Percentiles rank a stretch among this genome's conserved stretches.
Evolutionary conservation across 2,329 filamentous ascomycete species (phyloP).

Genomic region (Xylariales sp.): DNA sequence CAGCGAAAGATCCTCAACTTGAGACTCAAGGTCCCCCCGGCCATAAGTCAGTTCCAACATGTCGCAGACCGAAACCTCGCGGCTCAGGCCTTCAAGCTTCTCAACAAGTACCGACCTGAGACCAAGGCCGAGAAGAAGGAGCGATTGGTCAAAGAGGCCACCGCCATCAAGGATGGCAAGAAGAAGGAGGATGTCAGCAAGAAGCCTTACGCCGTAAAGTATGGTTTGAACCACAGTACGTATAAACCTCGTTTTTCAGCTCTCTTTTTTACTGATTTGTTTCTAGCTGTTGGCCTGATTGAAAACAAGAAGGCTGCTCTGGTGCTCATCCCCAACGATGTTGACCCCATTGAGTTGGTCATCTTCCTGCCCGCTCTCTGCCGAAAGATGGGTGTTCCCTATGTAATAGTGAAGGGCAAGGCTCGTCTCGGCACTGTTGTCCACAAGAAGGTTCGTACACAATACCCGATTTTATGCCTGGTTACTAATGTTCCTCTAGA

Average conservation of each 20-base stretch:
- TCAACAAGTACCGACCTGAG: slow-evolving; percentile 99
- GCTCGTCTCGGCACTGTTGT: slow-evolving; percentile 97
- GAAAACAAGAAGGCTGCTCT: slow-evolving; percentile 99
- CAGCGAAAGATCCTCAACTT: slow-evolving; percentile 93
- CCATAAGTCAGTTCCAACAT: slow-evolving; percentile 96
- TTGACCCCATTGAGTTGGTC: slow-evolving; percentile 98
- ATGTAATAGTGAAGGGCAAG: slow-evolving; percentile 99
- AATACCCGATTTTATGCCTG: neutral
- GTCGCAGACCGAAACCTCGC: slow-evolving; percentile 96
- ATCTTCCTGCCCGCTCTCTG: slow-evolving; percentile 98
- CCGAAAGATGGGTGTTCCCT: slow-evolving; percentile 99
- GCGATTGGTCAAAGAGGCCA: slow-evolving; percentile 96
- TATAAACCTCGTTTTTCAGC: no score
- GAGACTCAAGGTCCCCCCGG: slow-evolving; percentile 96
- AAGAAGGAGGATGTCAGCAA: slow-evolving; percentile 99
- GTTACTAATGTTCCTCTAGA: no score
- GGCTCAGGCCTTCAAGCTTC: slow-evolving; percentile 95
- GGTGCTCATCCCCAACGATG: slow-evolving; percentile 98
- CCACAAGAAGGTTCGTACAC: slow-evolving; percentile 95
- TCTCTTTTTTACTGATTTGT: no score
- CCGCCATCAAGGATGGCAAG: slow-evolving; percentile 96
- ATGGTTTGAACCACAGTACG: slow-evolving; percentile 99
- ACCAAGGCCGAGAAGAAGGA: slow-evolving; percentile 99
- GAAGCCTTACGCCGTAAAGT: slow-evolving; percentile 99
- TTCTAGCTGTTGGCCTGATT: slow-evolving; percentile 90